Base-by-base conservation (phyloP, 2,329 filamentous ascomycete species). In the Exophiala phaeomuriformis region DNA sequence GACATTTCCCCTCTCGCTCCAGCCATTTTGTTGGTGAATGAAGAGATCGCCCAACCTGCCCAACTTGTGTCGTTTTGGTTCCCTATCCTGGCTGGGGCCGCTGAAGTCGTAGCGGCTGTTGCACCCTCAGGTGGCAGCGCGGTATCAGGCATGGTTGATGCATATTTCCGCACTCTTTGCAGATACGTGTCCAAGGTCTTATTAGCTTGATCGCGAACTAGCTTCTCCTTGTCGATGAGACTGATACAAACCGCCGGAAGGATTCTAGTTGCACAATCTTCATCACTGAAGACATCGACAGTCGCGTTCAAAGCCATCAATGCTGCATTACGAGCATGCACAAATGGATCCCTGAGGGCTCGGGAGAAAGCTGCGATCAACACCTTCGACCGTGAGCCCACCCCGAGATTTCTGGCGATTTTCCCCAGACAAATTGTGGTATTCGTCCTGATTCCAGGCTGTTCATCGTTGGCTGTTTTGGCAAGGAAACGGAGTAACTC, bases 41-140 rank as follows among this genome's bases (percentile, higher is more conserved):
- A 96, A 0, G 93, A 97, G 51, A 98, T 96, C 1, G 93, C 93
- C 93, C 93, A 98, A 8, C 93, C 93, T 1, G 93, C 83, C 93
- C 93, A 97, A 2, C 83, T 83, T 27, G 78, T 75, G 37, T 78
- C 80, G 56, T 89, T 86, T 1, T 89, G 84, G 1, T 87, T 93
- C 58, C 85, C 84, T 77, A 95, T 93, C 33, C 88, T 81, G 19
- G 70, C 66, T 39, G 72, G 68, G 9, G 66, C 68, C 31, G 70
- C 67, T 28, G 61, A 57, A 57, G 57, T 59, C 55, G 71, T 73
- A 3, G 74, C 73, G 28, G 75, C 70, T 8, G 77, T 69, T 2
- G 78, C 71, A 28, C 74, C 74, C 12, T 84, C 77, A 0, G 88
- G 80, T 36, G 89, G 86, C 2, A 95, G 71, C 0, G 78, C 83